These are phyloP conservation scores for Limnanthes douglasii DNA, from an alignment of 345 rosid genomes.

Conservation along the genomic window DNA sequence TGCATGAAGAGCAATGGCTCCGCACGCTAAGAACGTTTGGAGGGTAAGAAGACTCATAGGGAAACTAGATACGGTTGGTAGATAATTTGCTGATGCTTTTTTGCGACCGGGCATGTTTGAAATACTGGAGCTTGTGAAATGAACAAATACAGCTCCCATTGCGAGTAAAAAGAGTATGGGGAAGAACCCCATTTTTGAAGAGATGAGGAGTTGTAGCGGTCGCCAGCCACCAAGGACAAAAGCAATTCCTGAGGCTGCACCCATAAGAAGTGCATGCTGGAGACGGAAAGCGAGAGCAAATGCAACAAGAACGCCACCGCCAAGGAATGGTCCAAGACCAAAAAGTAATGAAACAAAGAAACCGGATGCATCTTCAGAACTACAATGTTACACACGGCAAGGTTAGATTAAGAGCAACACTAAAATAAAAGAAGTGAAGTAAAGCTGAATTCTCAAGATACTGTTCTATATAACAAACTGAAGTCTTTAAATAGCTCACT, in stretches of 20 bases:
- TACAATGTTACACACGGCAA: slow-evolving; percentile 21
- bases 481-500: slow-evolving; percentile 28
- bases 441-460: slow-evolving; percentile 1
- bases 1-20: slow-evolving; percentile 84
- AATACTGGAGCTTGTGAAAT: slow-evolving; percentile 36
- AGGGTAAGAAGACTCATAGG: slow-evolving; percentile 67
- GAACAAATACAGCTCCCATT: slow-evolving; percentile 46
- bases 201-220: slow-evolving; percentile 63
- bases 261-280: slow-evolving; percentile 91
- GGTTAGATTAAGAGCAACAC: slow-evolving; percentile 4
- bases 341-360: slow-evolving; percentile 92
- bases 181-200: slow-evolving; percentile 66
- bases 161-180: slow-evolving; percentile 40
- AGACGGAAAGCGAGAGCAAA: slow-evolving; percentile 63
- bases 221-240: slow-evolving; percentile 88
- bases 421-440: slow-evolving; percentile 5
- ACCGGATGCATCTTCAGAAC: slow-evolving; percentile 96
- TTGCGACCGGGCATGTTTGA: slow-evolving; percentile 38
- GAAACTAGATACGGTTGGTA: slow-evolving; percentile 36
- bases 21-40: slow-evolving; percentile 78
- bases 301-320: slow-evolving; percentile 65
- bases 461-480: no score
- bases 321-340: slow-evolving; percentile 92
- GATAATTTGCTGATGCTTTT: slow-evolving; percentile 30
- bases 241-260: slow-evolving; percentile 89